Percentiles rank a stretch among this genome's conserved stretches.
phyloP scores from a whole-genome alignment of 331 rosid species.

The Erythrophleum ivorense region DNA sequence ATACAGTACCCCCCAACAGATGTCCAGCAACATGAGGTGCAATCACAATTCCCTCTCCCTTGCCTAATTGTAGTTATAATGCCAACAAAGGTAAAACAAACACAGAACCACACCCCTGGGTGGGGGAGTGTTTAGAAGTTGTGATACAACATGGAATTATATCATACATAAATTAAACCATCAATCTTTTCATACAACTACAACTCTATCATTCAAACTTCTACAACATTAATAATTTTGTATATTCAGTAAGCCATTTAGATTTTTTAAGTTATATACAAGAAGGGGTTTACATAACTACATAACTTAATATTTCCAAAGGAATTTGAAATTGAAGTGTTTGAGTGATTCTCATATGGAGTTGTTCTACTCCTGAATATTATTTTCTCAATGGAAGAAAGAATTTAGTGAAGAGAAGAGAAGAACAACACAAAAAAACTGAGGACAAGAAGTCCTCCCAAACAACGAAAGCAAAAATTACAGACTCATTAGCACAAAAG shows the following conservation, averaged over 20 bases:
- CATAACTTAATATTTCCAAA: slow-evolving; percentile 12
- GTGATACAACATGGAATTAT: slow-evolving; percentile 4
- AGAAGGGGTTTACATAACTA: slow-evolving; percentile 12
- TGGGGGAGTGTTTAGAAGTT: background rate
- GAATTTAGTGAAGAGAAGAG: background rate
- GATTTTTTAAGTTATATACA: background rate
- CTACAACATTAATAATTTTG: background rate
- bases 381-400: background rate
- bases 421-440: too few relatives aligned
- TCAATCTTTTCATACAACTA: background rate
- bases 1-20: slow-evolving; percentile 90
- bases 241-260: background rate
- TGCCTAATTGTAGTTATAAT: slow-evolving; percentile 55
- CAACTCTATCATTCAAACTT: slow-evolving; percentile 24
- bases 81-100: slow-evolving; percentile 23
- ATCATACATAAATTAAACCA: background rate
- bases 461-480: too few relatives aligned
- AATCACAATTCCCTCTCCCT: slow-evolving; percentile 96
- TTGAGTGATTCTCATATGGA: background rate
- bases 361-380: background rate
- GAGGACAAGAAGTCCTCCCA: background rate
- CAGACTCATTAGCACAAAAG: background rate
- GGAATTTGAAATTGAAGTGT: background rate
- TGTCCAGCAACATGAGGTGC: slow-evolving; percentile 97
- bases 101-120: background rate